These are phyloP conservation scores for Pyrus bretschneideri DNA, from an alignment of 306 rosid genomes.

Conservation along the genomic window DNA sequence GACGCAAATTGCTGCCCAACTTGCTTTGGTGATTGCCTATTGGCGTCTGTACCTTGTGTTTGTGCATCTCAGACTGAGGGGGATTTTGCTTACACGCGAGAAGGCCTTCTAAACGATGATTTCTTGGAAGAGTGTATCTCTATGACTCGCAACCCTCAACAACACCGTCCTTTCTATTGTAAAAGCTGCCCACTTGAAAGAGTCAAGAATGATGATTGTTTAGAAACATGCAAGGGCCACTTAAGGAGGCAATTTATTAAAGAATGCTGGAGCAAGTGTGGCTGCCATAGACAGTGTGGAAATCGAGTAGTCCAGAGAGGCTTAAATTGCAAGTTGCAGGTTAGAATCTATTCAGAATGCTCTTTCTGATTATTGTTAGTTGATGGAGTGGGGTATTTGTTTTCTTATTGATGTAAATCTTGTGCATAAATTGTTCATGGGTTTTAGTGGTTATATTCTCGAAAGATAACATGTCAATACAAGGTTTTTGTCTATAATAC, in stretches of 20 bases:
- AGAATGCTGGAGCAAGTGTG: slow-evolving; percentile 96
- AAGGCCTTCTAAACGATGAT: slow-evolving; percentile 56
- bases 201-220: slow-evolving; percentile 51
- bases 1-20: slow-evolving; percentile 60
- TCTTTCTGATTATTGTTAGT: not conserved
- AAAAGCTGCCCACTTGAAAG: slow-evolving; percentile 70
- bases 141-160: slow-evolving; percentile 44
- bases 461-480: not conserved
- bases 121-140: slow-evolving; percentile 71
- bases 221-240: slow-evolving; percentile 96
- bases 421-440: not conserved
- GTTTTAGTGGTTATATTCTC: not conserved
- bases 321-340: slow-evolving; percentile 81
- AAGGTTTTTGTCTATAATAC: not conserved
- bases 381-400: not conserved
- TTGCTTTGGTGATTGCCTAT: slow-evolving; percentile 77
- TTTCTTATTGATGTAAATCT: not conserved
- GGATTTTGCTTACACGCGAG: slow-evolving; percentile 58
- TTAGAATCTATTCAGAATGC: slow-evolving; percentile 5
- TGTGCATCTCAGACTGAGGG: slow-evolving; percentile 64
- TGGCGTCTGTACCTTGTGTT: slow-evolving; percentile 43
- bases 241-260: slow-evolving; percentile 61
- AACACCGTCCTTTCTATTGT: slow-evolving; percentile 45
- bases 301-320: slow-evolving; percentile 94
- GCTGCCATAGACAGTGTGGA: slow-evolving; percentile 77